Conservation (phyloP, 441 rosid genomes). For the Bocquillonia castaneifolia region DNA sequence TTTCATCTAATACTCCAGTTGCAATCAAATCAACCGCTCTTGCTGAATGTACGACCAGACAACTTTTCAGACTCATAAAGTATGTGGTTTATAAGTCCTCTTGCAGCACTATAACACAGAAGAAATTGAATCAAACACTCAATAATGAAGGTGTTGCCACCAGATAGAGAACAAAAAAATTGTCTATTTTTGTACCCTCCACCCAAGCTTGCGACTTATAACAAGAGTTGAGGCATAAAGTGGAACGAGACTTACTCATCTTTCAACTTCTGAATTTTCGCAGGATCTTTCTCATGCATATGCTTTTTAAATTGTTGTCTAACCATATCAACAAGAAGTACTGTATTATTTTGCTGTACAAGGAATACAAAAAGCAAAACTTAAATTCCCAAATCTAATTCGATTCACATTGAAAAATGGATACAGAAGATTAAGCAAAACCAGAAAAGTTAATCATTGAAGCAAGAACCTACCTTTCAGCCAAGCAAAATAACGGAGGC, state of each 20-base stretch:
- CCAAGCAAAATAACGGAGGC: background rate
- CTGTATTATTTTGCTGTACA: conserved; percentile 82
- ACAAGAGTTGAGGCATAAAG: background rate
- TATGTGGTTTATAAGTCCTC: conserved; percentile 93
- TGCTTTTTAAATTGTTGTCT: conserved; percentile 84
- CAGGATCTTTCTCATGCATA: conserved; percentile 81
- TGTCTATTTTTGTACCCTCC: background rate
- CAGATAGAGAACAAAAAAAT: background rate
- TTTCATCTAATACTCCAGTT: conserved; percentile 6
- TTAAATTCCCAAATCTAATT: background rate
- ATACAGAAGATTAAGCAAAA: background rate
- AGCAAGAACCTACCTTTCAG: background rate
- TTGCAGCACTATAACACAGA: conserved; percentile 67
- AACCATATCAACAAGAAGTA: conserved; percentile 67
- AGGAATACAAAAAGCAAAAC: conserved; percentile 2
- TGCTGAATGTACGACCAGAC: conserved; percentile 67
- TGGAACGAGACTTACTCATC: conserved; percentile 66
- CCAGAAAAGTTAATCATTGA: background rate
- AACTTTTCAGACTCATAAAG: conserved; percentile 71
- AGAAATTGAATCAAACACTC: background rate
- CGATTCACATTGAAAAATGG: background rate
- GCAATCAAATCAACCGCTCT: conserved; percentile 28
- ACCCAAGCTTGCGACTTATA: background rate
- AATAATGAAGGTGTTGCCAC: background rate
- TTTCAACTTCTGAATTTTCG: conserved; percentile 82